phyloP scores from a whole-genome alignment of 1,139 yeast genomes.

The Pichia kudriavzevii region DNA sequence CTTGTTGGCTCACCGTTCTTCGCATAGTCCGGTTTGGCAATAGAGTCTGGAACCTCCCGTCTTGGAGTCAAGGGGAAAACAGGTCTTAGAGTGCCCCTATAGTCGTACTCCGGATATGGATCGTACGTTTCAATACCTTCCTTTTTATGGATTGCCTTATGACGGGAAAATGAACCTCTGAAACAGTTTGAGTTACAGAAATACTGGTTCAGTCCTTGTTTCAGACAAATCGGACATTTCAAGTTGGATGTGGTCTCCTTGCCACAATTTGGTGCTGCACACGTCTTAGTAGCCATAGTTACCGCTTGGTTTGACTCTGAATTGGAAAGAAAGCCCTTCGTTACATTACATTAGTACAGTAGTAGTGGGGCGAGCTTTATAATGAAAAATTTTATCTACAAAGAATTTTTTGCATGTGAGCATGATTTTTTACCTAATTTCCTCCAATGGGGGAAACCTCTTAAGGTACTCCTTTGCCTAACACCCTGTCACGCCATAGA shows the following conservation, averaged over 20 bases:
- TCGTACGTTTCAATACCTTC: constrained; percentile 52
- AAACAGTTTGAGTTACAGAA: constrained; percentile 88
- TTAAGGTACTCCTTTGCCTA: no score
- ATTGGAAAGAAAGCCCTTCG: no score
- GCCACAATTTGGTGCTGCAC: constrained; percentile 79
- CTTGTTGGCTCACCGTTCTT: constrained; percentile 66
- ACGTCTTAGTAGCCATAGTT: no score
- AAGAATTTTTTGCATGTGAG: no score
- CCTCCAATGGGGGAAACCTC: no score
- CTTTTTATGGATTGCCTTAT: constrained; percentile 42
- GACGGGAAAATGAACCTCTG: constrained; percentile 62
- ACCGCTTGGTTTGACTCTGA: no score
- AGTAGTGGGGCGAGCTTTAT: no score
- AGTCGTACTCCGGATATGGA: constrained; percentile 78
- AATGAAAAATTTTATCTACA: no score
- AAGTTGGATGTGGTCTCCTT: constrained; percentile 66
- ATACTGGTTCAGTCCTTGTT: constrained; percentile 50
- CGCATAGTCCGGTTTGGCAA: constrained; percentile 82
- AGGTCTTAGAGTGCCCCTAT: constrained; percentile 71
- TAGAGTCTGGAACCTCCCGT: constrained; percentile 61
- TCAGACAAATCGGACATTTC: constrained; percentile 89
- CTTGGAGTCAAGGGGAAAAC: constrained; percentile 72
- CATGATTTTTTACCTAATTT: no score
- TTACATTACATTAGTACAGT: no score
- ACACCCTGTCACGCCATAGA: no score